Evolutionary conservation across 2,329 filamentous ascomycete species (phyloP).

Genomic region (Calycina marina): DNA sequence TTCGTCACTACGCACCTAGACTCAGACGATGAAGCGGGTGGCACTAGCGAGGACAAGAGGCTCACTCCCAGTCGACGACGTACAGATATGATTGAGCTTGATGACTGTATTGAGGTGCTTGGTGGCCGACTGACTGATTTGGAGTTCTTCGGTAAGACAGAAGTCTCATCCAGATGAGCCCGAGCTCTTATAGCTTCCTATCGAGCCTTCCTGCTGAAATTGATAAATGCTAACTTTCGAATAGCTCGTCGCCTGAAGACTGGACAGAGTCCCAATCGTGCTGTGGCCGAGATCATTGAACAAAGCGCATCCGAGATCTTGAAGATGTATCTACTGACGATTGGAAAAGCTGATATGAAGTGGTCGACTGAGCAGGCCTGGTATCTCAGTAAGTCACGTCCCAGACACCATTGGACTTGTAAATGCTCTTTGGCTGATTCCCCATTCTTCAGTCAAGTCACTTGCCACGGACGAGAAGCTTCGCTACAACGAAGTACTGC

Average conservation of each 20-base stretch:
- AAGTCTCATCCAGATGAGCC: too few relatives aligned
- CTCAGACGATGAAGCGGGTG: constrained; percentile 22
- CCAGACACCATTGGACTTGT: too few relatives aligned
- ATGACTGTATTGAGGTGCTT: constrained; percentile 65
- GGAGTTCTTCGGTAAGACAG: constrained; percentile 82
- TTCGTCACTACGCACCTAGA: constrained; percentile 79
- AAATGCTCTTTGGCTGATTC: too few relatives aligned
- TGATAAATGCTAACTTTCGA: too few relatives aligned
- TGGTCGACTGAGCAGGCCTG: constrained; percentile 85
- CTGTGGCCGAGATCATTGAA: constrained; percentile 76
- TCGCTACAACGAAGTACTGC: constrained; percentile 73
- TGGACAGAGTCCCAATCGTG: constrained; percentile 68
- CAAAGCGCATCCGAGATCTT: constrained; percentile 82
- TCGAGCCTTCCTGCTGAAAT: too few relatives aligned
- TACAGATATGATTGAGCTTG: constrained; percentile 53
- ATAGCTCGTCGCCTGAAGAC: constrained; percentile 78
- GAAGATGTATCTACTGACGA: constrained; percentile 74
- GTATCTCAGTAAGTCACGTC: constrained; percentile 74
- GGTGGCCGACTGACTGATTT: constrained; percentile 92
- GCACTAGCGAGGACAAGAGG: constrained; percentile 13
- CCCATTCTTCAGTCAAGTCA: too few relatives aligned
- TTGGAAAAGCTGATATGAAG: constrained; percentile 32
- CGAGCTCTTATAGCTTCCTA: too few relatives aligned
- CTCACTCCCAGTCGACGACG: constrained; percentile 19
- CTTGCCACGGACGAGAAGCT: constrained; percentile 56